Conservation (phyloP, 306 rosid species). For the Cucumis melo region DNA sequence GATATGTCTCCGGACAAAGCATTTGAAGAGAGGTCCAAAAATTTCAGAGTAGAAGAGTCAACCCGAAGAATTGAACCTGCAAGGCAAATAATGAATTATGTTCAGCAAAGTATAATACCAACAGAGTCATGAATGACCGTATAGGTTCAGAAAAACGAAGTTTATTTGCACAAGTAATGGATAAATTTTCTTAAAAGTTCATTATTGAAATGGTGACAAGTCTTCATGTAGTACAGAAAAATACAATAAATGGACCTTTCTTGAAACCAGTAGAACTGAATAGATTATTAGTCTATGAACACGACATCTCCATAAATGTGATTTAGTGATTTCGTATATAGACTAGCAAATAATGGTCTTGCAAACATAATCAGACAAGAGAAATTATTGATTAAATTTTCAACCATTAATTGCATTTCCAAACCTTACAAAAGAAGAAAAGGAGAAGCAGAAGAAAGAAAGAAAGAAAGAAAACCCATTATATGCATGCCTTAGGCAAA, state of each 20-base stretch:
- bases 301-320: background rate
- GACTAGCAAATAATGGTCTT: background rate
- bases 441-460: no score
- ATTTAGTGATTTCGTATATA: background rate
- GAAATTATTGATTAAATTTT: background rate
- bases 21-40: conserved; percentile 71
- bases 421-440: background rate
- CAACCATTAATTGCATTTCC: background rate
- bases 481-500: background rate
- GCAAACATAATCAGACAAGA: background rate
- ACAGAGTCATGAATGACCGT: background rate
- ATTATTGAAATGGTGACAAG: background rate
- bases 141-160: background rate
- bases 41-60: conserved; percentile 53
- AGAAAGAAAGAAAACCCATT: background rate
- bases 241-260: background rate
- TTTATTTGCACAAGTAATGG: background rate
- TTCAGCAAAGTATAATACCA: background rate
- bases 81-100: background rate
- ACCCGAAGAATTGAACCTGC: conserved; percentile 63
- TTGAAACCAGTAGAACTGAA: background rate
- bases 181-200: background rate
- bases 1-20: conserved; percentile 69
- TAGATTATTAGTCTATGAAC: background rate
- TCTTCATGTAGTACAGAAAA: background rate